Base-by-base conservation (phyloP, 352 stramenopile species). In the Globisporangium echinulatum region DNA sequence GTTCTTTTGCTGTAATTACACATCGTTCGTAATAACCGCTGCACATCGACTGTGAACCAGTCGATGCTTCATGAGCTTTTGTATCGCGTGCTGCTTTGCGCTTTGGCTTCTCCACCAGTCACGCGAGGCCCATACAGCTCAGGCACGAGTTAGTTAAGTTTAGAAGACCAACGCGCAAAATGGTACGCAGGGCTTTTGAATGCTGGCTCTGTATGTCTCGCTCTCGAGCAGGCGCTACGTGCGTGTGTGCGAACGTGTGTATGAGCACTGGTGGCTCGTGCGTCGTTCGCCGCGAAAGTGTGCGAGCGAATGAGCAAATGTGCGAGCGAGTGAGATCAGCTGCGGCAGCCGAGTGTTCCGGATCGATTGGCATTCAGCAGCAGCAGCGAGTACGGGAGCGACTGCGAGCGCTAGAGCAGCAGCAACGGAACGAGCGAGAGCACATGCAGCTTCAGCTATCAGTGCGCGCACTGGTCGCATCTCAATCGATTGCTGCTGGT, bases 151-250 rank as follows among this genome's bases (percentile, higher is more conserved):
- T 88, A 91, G 72, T 91, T 87, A 85, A 85, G 79, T 91, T 91
- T 91, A 91, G 79, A 89, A 91, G 79, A 88, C 82, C 82, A 86
- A 84, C 77, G 67, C 70, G 73, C 69, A 88, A 89, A 89, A 91
- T 91, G 82, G 82, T 91, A 78, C 66, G 69, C 47, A 49, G 52
- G 55, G 68, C 52, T 52, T 44, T 51, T 59, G 13, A 6, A 33
- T 33, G 46, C 46, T 50, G 46, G 46, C 46, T 63, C 42, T 54
- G 11, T 38, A 47, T 47, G 49, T 19, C 3, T 17, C 14, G 13
- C 39, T 25, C 17, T 14, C 13, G 4, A 1, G 14, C 9, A 10
- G 15, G 49, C 6, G 19, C 36, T 3, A 40, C 14, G 19, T 4
- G 7, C 9, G 46, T 25, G 46, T 17, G 46, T 11, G 46, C 46